Percentiles rank a stretch among this genome's conserved stretches.
Evolutionary conservation across 1,139 yeast genomes (phyloP).

Genomic region (Blastobotrys capitulatus): DNA sequence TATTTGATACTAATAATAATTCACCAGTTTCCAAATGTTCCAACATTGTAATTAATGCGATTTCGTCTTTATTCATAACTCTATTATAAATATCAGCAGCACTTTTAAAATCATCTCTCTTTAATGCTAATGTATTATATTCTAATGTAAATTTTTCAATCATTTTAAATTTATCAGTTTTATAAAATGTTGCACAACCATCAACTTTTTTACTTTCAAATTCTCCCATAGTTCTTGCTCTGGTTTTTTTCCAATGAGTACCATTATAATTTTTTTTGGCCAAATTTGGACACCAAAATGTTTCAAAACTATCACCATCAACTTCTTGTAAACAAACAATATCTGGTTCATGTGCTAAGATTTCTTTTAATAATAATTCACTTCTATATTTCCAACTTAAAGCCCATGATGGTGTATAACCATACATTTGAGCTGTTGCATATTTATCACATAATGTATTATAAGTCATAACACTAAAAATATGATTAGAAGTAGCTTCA

Average conservation of each 20-base stretch:
- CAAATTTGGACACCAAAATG: slow-evolving; percentile 77
- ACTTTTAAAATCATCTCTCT: slow-evolving; percentile 82
- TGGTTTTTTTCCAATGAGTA: slow-evolving; percentile 75
- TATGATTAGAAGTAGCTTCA: slow-evolving; percentile 6
- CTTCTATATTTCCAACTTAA: slow-evolving; percentile 90
- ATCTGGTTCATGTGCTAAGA: slow-evolving; percentile 61
- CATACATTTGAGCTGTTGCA: slow-evolving; percentile 88
- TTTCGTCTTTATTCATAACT: slow-evolving; percentile 92
- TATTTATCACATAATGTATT: slow-evolving; percentile 93
- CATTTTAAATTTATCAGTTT: slow-evolving; percentile 59
- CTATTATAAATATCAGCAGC: slow-evolving; percentile 94
- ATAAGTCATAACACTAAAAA: slow-evolving; percentile 77
- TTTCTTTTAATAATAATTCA: slow-evolving; percentile 66
- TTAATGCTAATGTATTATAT: slow-evolving; percentile 74
- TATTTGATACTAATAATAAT: slow-evolving; percentile 69
- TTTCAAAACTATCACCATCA: slow-evolving; percentile 79
- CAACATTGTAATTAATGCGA: slow-evolving; percentile 75
- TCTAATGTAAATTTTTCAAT: slow-evolving; percentile 72
- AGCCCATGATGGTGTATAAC: slow-evolving; percentile 97
- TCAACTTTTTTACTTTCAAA: slow-evolving; percentile 85
- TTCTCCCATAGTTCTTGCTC: slow-evolving; percentile 85
- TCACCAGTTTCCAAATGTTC: slow-evolving; percentile 63
- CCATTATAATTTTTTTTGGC: slow-evolving; percentile 73
- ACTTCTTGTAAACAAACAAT: slow-evolving; percentile 92
- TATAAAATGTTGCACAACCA: slow-evolving; percentile 93